Evolutionary conservation across 768 basidiomycete genomes (phyloP), one percentile per base, ranked within the genome.

Genomic region (Trametes sanguinea): DNA sequence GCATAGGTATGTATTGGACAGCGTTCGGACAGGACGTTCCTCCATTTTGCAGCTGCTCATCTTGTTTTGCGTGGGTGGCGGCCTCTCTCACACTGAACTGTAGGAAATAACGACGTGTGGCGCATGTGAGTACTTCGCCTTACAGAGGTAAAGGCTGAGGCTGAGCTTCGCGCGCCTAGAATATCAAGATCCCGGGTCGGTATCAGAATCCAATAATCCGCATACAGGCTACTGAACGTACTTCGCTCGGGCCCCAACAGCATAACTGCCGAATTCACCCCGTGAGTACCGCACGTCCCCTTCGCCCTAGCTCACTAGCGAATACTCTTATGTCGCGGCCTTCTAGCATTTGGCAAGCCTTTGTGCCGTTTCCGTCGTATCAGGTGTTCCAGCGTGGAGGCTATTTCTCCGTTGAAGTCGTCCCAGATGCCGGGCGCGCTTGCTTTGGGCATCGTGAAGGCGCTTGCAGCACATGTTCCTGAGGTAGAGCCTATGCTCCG

Each of bases 81-180:
- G 17, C 17, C 10, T n/a, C 27, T 47, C 7, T 58, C 37, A 55
- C 62, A n/a, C n/a, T n/a, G n/a, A n/a, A n/a, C n/a, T n/a, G 27
- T 63, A 90, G 93, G 93, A 27, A 95, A 95, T 75, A 95, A 95
- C 73, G 94, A 95, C 77, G 82, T 95, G 51, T 94, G 90, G 85
- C 92, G 17, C 87, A 88, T 76, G 85, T 87, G 76, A 73, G 78
- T 72, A 9, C 32, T 22, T 50, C 27, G 45, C 32, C 11, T 17
- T 8, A 10, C 46, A 27, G 46, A 47, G 27, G 46, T 40, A 63
- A 39, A 68, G 51, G 46, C 47, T 51, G 46, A 54, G 22, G 37
- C 54, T 67, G 63, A 52, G 63, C 44, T n/a, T 37, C 59, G 51
- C 43, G 46, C 7, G 54, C 29, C 40, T 66, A 86, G 87, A 90